Evolutionary conservation across 371 early-diverging fungal species (phyloP), one percentile per base, ranked within the genome.

Genomic region (Mucor saturninus): DNA sequence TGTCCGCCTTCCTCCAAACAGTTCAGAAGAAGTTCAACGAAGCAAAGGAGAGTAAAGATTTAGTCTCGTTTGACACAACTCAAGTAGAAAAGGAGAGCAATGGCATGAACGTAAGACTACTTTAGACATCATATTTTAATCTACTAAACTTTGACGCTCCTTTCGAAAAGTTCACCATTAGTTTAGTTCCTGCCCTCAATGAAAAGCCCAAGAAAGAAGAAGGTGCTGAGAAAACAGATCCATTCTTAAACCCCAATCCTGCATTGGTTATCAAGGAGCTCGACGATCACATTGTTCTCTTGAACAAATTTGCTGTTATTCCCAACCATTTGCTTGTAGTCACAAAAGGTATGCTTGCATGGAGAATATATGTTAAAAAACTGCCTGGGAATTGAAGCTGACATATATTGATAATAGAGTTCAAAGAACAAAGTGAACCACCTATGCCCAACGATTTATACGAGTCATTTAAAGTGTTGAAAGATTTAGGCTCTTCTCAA

Each of bases 231-330:
- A 79, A 74, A 51, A 45, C 65, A 30, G 84, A 89, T 58, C 93
- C 93, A 3, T 93, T 92, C 65, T 61, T 89, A 54, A 85, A 88
- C 14, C 89, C 89, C 29, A 74, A 81, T 50, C 87, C 87, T 15
- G 76, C 76, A 1, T 76, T 92, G 39, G 76, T 68, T 29, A 85
- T 93, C 2, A 61, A 77, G 28, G 86, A 87, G 45, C 59, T 76
- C 8, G 81, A 84, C 11, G 64, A 80, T 9, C 87, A 91, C 62
- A 71, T 80, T 56, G 54, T 91, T 42, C 61, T 93, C 6, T 73
- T 91, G 50, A 93, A 93, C 83, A 93, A 93, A 71, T 93, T 83
- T 67, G 81, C 89, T 50, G 77, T 91, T 42, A 81, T 86, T 10
- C 84, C 88, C 26, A 72, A 81, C 10, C 93, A 93, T 69, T 60